These are phyloP conservation scores for Heracleum sosnowskyi DNA, from an alignment of 129 eudicot genomes.

Conservation along the genomic window DNA sequence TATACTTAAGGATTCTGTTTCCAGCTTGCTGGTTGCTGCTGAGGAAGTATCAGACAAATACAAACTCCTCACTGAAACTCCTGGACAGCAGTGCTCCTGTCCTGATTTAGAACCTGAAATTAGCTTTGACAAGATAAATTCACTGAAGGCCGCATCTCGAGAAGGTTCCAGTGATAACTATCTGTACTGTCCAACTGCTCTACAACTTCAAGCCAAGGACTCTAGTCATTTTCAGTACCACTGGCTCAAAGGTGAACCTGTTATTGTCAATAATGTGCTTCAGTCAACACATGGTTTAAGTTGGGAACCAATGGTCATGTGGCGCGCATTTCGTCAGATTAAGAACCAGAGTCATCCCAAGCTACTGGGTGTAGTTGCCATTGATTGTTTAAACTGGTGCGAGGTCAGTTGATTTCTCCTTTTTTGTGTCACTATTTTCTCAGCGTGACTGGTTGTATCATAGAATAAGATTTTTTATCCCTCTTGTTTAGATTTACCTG, in stretches of 20 bases:
- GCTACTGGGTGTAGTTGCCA: slow-evolving; percentile 22
- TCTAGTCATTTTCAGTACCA: slow-evolving; percentile 41
- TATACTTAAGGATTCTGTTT: neutral
- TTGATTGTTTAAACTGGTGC: slow-evolving; percentile 43
- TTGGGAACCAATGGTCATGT: slow-evolving; percentile 64
- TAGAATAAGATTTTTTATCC: too few relatives aligned
- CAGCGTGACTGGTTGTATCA: neutral
- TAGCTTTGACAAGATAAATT: neutral
- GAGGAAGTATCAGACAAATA: neutral
- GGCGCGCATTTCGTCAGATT: slow-evolving; percentile 53
- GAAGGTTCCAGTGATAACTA: slow-evolving; percentile 22
- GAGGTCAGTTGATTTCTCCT: slow-evolving; percentile 30
- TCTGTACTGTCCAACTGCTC: slow-evolving; percentile 33
- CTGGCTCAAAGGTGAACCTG: slow-evolving; percentile 43
- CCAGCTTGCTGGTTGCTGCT: slow-evolving; percentile 5
- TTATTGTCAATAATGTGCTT: slow-evolving; percentile 41
- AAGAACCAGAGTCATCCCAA: slow-evolving; percentile 4
- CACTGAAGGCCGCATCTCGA: slow-evolving; percentile 20
- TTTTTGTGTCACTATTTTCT: neutral
- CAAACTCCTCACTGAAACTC: neutral
- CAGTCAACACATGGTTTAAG: slow-evolving; percentile 35
- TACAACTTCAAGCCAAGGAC: slow-evolving; percentile 16
- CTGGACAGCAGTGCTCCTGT: slow-evolving; percentile 5
- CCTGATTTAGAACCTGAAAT: neutral
- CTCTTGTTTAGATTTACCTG: neutral